A percentile compares a stretch with the other conserved stretches of the same genome.
phyloP scores from a whole-genome alignment of 345 rosid species.

The Boechera divaricarpa region DNA sequence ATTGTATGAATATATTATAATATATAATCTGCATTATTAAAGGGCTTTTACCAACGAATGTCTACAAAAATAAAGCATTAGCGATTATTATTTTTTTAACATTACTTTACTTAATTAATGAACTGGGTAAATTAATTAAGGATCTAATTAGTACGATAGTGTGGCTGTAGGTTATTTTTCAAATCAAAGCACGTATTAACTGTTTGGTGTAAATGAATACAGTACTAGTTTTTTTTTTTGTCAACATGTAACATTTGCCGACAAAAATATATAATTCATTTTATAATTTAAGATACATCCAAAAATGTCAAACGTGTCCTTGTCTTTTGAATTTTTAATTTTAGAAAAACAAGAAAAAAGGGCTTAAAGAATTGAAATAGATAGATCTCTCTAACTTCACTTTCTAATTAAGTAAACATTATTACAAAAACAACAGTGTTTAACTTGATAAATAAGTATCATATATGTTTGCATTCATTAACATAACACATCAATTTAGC shows the following conservation, averaged over 20 bases:
- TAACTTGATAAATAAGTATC: slow-evolving; percentile 9
- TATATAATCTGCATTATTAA: slow-evolving; percentile 15
- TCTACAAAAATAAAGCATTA: not conserved
- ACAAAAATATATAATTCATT: not conserved
- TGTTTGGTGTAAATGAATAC: not conserved
- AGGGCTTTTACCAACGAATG: not conserved
- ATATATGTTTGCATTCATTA: too few relatives aligned
- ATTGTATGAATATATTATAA: not conserved
- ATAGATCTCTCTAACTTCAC: not conserved
- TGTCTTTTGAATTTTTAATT: not conserved
- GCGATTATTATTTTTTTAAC: not conserved
- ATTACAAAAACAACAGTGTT: slow-evolving; percentile 27
- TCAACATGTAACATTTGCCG: not conserved
- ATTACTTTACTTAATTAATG: not conserved
- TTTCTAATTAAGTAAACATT: slow-evolving; percentile 23
- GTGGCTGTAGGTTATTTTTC: not conserved
- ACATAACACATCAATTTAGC: slow-evolving; percentile 9
- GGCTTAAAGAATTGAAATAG: not conserved
- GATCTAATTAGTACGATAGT: not conserved
- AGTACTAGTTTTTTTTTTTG: too few relatives aligned
- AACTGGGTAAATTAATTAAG: not conserved
- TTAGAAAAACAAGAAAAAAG: not conserved
- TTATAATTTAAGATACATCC: not conserved
- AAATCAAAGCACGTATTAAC: not conserved
- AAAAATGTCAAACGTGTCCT: slow-evolving; percentile 11